Conservation (phyloP, 371 early-diverging fungal genomes). For the Zychaea mexicana region DNA sequence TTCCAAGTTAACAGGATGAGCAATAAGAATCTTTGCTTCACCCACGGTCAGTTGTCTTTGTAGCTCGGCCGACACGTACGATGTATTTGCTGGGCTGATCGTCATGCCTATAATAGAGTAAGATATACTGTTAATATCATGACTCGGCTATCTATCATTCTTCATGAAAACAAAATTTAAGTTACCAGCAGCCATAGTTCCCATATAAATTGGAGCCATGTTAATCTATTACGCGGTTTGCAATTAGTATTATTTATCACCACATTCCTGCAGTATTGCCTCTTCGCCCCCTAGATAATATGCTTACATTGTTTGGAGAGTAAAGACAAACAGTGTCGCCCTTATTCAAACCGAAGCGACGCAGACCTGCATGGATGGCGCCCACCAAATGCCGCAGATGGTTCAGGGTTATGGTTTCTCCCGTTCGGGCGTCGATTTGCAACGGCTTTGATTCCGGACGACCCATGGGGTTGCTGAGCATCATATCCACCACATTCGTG, state of each 20-base stretch:
- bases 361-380: conserved; percentile 14
- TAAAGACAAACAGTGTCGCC: conserved; percentile 19
- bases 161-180: conserved; percentile 26
- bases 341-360: conserved; percentile 13
- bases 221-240: conserved; percentile 19
- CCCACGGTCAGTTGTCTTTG: conserved; percentile 68
- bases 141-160: no score
- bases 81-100: conserved; percentile 68
- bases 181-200: conserved; percentile 17
- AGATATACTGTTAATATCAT: no score
- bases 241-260: not conserved
- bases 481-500: conserved; percentile 11
- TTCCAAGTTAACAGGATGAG: conserved; percentile 38
- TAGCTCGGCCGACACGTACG: conserved; percentile 69
- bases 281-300: not conserved
- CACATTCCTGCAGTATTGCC: not conserved
- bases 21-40: conserved; percentile 55
- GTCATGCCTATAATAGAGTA: conserved; percentile 25
- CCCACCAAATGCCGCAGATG: conserved; percentile 1
- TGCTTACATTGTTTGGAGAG: conserved; percentile 21
- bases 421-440: conserved; percentile 16
- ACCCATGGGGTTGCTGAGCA: conserved; percentile 6
- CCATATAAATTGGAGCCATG: conserved; percentile 17
- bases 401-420: conserved; percentile 13
- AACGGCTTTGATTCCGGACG: conserved; percentile 8